Percentiles rank a stretch among this genome's conserved stretches.
These are phyloP conservation scores for Chlorella sp. DNA, from an alignment of 139 green algal genomes.

Conservation along the genomic window DNA sequence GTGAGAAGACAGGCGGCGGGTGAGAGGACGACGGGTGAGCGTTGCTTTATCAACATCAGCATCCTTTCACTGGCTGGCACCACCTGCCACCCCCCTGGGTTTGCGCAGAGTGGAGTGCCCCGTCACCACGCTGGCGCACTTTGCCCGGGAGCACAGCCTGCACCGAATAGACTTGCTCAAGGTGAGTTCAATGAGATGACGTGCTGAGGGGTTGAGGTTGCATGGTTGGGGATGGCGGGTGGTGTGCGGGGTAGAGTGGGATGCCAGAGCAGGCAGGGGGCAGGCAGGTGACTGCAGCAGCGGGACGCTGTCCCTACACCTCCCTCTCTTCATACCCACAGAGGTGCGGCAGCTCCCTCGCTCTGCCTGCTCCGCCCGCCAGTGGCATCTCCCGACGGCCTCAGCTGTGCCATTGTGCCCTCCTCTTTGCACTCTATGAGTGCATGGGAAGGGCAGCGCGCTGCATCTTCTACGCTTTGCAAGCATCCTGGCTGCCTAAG, in stretches of 20 bases:
- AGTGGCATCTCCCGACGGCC: no score
- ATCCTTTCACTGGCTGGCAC: background rate
- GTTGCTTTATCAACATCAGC: background rate
- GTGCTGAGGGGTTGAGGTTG: background rate
- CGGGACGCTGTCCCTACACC: no score
- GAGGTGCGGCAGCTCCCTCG: no score
- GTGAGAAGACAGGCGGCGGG: no score
- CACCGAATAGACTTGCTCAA: conserved; percentile 43
- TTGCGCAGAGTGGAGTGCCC: background rate
- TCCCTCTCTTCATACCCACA: no score
- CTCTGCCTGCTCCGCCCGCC: no score
- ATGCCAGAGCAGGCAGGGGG: background rate
- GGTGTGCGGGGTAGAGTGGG: background rate
- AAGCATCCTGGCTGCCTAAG: no score
- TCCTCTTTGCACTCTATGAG: no score
- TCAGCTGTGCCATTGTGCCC: no score
- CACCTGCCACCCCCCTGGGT: background rate
- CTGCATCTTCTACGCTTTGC: no score
- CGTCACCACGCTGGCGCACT: conserved; percentile 15
- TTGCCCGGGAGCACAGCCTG: conserved; percentile 15
- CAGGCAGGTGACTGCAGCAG: background rate
- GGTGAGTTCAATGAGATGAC: conserved; percentile 8
- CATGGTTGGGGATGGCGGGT: background rate
- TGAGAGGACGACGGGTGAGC: no score
- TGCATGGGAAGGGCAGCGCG: no score